phyloP scores from a whole-genome alignment of 2,329 filamentous ascomycete genomes.

The Spiromastix sp. region DNA sequence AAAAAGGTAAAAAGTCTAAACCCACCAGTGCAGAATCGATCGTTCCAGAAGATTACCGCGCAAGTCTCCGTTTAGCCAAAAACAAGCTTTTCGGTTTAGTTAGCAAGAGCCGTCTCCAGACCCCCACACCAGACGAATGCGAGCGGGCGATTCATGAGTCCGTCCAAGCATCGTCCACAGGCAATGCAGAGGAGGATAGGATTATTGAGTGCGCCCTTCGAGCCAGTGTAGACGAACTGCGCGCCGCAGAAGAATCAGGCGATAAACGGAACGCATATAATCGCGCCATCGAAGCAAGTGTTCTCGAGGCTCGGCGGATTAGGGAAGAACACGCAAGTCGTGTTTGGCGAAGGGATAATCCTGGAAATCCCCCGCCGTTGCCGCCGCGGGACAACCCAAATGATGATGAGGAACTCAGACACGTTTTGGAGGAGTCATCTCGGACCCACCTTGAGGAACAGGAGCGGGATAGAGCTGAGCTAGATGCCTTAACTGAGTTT shows the following conservation, averaged over 20 bases:
- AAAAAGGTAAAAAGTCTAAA: too few species aligned
- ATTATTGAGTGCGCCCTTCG: constrained; percentile 64
- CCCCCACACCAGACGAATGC: constrained; percentile 50
- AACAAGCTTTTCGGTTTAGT: too few species aligned
- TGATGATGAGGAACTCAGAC: constrained; percentile 21
- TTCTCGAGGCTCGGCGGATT: constrained; percentile 31
- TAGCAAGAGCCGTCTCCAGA: too few species aligned
- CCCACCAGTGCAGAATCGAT: too few species aligned
- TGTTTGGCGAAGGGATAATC: too few species aligned
- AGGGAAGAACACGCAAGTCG: constrained; percentile 12
- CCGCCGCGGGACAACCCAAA: too few species aligned
- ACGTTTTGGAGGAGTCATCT: constrained; percentile 16
- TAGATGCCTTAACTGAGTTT: constrained; percentile 66
- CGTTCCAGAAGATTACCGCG: too few species aligned
- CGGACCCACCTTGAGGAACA: constrained; percentile 32
- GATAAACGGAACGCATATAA: constrained; percentile 38
- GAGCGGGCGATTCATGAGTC: constrained; percentile 62
- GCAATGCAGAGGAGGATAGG: constrained; percentile 59
- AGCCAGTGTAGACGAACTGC: constrained; percentile 55
- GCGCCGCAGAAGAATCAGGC: constrained; percentile 26
- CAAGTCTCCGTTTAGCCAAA: too few species aligned
- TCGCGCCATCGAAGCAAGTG: constrained; percentile 41
- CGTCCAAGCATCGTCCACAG: constrained; percentile 59
- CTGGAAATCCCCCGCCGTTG: too few species aligned
- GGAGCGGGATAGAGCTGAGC: constrained; percentile 45